Evolutionary conservation across 208 protist species (phyloP).

Genomic region (Vickermania ingenoplastis): DNA sequence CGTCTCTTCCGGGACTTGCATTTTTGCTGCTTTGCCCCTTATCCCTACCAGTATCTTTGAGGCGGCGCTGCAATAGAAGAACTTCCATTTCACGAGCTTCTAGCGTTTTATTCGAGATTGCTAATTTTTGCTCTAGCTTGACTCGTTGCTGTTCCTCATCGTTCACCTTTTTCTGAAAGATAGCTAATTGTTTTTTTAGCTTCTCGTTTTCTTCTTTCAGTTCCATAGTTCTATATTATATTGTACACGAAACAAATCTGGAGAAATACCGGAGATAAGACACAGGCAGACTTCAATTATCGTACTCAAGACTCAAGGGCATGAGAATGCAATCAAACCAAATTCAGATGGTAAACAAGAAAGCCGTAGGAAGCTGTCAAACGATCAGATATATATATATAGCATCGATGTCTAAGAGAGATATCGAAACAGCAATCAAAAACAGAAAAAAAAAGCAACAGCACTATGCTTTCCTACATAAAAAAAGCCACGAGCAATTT

Average conservation of each 20-base stretch:
- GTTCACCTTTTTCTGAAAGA: constrained; percentile 6
- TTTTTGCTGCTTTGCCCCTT: background rate
- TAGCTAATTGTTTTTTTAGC: constrained; percentile 2
- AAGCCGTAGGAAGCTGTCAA: no score
- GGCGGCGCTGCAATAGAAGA: constrained; percentile 19
- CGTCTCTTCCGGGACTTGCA: background rate
- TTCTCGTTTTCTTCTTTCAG: background rate
- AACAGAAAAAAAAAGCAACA: no score
- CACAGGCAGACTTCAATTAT: background rate
- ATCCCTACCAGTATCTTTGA: constrained; percentile 5
- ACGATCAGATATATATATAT: no score
- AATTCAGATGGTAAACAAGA: background rate
- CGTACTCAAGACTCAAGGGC: background rate
- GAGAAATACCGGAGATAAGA: no score
- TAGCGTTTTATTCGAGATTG: constrained; percentile 17
- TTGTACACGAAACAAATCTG: no score
- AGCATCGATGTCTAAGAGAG: background rate
- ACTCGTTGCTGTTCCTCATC: constrained; percentile 6
- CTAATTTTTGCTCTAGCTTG: constrained; percentile 17
- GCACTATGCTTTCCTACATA: no score
- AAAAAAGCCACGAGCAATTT: no score
- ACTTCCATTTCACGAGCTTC: constrained; percentile 35
- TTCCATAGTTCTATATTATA: background rate
- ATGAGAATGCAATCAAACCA: background rate
- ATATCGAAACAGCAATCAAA: no score